These are phyloP conservation scores for Aspergillus bertholletiae DNA, from an alignment of 495 filamentous ascomycete species.

Conservation along the genomic window DNA sequence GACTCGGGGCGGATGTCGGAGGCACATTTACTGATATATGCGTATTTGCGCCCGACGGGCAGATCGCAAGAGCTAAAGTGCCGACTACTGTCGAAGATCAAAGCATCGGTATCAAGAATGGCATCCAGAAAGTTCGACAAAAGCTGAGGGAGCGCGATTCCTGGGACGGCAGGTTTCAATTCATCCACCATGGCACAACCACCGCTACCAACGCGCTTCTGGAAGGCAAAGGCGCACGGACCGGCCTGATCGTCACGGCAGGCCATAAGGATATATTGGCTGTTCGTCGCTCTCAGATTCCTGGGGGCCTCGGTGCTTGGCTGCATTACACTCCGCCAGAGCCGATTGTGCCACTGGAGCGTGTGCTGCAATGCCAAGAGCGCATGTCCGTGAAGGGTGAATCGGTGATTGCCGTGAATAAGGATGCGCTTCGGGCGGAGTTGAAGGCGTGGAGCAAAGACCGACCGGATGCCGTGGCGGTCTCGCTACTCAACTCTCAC, in stretches of 20 bases:
- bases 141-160: conserved; percentile 18
- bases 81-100: conserved; percentile 47
- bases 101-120: conserved; percentile 45
- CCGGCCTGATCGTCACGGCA: conserved; percentile 35
- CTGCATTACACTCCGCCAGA: conserved; percentile 44
- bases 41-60: conserved; percentile 38
- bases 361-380: conserved; percentile 46
- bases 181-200: conserved; percentile 40
- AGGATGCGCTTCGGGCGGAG: conserved; percentile 28
- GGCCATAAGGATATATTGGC: conserved; percentile 42
- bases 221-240: conserved; percentile 41
- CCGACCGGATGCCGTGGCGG: conserved; percentile 42
- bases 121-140: conserved; percentile 35
- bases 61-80: conserved; percentile 42
- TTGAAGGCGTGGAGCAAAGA: conserved; percentile 27
- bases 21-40: conserved; percentile 51
- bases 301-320: conserved; percentile 47
- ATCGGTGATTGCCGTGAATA: conserved; percentile 35
- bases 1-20: conserved; percentile 40
- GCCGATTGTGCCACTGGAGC: conserved; percentile 46
- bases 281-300: conserved; percentile 44
- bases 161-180: conserved; percentile 30
- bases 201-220: conserved; percentile 40
- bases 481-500: conserved; percentile 49
- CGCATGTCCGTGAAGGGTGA: conserved; percentile 43